Evolutionary conservation across 306 rosid species (phyloP).

Genomic region (Prinsepia uniflora): DNA sequence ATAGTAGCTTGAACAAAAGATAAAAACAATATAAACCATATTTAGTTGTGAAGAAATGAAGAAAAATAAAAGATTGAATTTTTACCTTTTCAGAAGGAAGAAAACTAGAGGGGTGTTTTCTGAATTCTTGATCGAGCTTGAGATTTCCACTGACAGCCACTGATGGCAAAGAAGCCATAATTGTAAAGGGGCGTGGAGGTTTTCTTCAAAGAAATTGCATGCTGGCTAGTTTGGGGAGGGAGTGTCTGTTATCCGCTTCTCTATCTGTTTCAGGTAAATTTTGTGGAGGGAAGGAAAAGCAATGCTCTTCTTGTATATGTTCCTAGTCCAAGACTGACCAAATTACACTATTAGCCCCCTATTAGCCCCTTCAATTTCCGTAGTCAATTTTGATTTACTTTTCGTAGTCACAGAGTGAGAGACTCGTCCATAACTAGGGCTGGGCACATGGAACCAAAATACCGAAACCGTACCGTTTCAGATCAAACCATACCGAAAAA

Average conservation of each 20-base stretch:
- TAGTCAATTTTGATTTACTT: neutral
- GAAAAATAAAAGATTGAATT: neutral
- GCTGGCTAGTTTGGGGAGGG: neutral
- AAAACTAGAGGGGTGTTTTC: conserved; percentile 42
- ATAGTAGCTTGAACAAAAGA: conserved; percentile 5
- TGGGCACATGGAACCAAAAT: too few species aligned
- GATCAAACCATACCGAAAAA: too few species aligned
- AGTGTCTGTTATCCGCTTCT: conserved; percentile 10
- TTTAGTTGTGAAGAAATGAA: neutral
- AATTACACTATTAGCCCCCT: conserved; percentile 12
- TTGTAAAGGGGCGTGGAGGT: conserved; percentile 1
- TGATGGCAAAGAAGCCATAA: conserved; percentile 76
- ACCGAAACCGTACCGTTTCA: too few species aligned
- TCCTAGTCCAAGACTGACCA: neutral
- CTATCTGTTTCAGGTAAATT: conserved; percentile 18
- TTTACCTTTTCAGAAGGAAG: conserved; percentile 48
- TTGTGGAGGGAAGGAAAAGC: conserved; percentile 30
- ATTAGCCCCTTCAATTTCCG: neutral
- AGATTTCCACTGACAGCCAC: conserved; percentile 46
- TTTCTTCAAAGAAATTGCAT: conserved; percentile 9
- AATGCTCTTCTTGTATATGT: neutral
- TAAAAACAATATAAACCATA: neutral
- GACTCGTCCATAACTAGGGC: too few species aligned
- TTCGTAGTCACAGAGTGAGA: too few species aligned
- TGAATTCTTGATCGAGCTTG: conserved; percentile 53